A percentile compares a stretch with the other conserved stretches of the same genome.
Evolutionary conservation across 345 rosid genomes (phyloP).

Genomic region (Ricinus communis): DNA sequence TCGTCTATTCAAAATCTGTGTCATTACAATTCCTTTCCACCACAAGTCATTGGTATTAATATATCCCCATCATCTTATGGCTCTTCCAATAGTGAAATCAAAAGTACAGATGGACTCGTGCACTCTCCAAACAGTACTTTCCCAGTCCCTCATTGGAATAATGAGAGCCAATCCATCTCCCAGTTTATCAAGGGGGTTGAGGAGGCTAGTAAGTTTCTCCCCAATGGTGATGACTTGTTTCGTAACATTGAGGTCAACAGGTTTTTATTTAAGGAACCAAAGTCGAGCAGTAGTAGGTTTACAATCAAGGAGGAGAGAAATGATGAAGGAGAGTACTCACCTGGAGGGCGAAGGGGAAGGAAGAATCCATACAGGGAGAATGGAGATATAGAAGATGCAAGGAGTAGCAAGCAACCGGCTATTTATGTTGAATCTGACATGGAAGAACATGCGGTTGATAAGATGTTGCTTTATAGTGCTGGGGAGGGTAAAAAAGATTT

Average conservation of each 20-base stretch:
- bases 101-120: constrained; percentile 44
- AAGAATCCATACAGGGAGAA: constrained; percentile 51
- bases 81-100: constrained; percentile 43
- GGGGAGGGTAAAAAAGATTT: constrained; percentile 39
- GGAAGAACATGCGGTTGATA: constrained; percentile 68
- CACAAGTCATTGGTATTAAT: constrained; percentile 26
- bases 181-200: constrained; percentile 75
- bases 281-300: constrained; percentile 20
- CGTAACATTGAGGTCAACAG: constrained; percentile 34
- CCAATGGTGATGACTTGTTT: constrained; percentile 40
- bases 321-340: constrained; percentile 24
- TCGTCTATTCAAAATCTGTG: constrained; percentile 27
- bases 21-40: constrained; percentile 37
- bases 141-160: constrained; percentile 37
- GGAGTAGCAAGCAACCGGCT: constrained; percentile 70
- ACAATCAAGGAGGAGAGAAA: constrained; percentile 39
- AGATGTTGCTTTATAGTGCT: constrained; percentile 50
- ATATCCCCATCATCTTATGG: constrained; percentile 47
- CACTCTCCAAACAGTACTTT: constrained; percentile 51
- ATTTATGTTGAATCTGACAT: constrained; percentile 52
- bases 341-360: constrained; percentile 40
- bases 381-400: constrained; percentile 58
- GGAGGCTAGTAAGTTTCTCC: constrained; percentile 73
- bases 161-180: constrained; percentile 60
- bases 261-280: constrained; percentile 16